Evolutionary conservation across 208 protist genomes (phyloP).

Genomic region (Angomonas deanei): DNA sequence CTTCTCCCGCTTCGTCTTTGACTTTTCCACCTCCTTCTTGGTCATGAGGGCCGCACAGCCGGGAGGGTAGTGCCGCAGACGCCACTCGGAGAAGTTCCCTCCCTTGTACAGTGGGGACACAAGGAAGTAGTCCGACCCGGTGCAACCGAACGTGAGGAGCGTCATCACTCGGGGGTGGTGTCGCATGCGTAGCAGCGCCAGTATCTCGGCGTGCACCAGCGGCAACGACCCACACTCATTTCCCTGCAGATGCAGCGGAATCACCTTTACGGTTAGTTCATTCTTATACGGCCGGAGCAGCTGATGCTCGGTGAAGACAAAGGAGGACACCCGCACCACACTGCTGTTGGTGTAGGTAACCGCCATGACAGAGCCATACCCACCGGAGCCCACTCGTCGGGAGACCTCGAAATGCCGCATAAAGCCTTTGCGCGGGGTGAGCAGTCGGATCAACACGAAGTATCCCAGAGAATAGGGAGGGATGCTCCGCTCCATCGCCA

Average conservation of each 20-base stretch:
- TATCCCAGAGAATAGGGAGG: constrained; percentile 30
- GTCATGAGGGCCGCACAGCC: constrained; percentile 43
- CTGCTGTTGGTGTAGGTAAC: constrained; percentile 2
- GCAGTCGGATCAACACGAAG: constrained; percentile 51
- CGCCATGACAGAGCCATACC: constrained; percentile 55
- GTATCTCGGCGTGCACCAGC: constrained; percentile 64
- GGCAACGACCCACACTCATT: constrained; percentile 48
- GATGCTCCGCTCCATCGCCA: not conserved
- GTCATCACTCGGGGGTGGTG: constrained; percentile 54
- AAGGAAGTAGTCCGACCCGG: constrained; percentile 60
- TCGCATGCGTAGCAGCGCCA: constrained; percentile 54
- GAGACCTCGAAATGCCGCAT: constrained; percentile 21
- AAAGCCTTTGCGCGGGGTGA: constrained; percentile 26
- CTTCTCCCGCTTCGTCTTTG: not conserved
- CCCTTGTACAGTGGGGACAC: constrained; percentile 59
- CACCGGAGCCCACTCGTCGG: constrained; percentile 57
- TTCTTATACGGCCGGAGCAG: constrained; percentile 14
- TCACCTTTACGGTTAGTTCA: constrained; percentile 60
- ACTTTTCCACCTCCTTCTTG: constrained; percentile 1
- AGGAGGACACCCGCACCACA: not conserved
- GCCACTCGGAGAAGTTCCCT: constrained; percentile 66
- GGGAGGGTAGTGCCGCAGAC: constrained; percentile 36
- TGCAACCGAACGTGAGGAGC: constrained; percentile 60
- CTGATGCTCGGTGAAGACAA: constrained; percentile 9
- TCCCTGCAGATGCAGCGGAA: constrained; percentile 42